Conservation (phyloP, 2,329 filamentous ascomycete species). For the Paracorniculantispora psalliotae region DNA sequence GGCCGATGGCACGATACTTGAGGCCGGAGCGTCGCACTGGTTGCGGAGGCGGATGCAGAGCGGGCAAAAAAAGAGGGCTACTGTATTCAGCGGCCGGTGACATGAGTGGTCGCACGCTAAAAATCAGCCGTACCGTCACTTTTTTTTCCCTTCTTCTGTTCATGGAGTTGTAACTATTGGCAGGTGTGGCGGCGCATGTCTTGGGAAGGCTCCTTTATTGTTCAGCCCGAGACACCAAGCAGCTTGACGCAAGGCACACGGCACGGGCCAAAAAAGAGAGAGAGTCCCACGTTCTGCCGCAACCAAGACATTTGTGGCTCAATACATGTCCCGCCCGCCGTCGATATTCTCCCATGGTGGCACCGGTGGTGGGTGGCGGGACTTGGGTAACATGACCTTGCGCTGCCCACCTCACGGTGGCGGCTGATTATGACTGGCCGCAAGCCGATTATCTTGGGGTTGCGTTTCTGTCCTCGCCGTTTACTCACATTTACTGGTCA, state of each 20-base stretch:
- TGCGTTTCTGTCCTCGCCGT: constrained; percentile 4
- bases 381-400: constrained; percentile 7
- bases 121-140: too few relatives aligned
- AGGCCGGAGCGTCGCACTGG: neutral
- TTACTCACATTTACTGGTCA: constrained; percentile 9
- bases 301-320: neutral
- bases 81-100: too few relatives aligned
- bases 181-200: neutral
- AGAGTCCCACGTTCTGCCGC: neutral
- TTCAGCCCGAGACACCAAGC: too few relatives aligned
- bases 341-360: neutral
- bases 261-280: neutral
- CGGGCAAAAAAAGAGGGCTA: too few relatives aligned
- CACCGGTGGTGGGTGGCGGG: neutral
- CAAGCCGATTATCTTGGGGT: neutral
- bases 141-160: too few relatives aligned
- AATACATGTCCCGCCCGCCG: neutral
- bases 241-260: neutral
- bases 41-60: neutral
- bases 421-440: neutral
- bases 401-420: neutral
- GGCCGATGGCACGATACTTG: neutral
- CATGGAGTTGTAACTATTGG: too few relatives aligned
- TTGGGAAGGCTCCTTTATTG: neutral
- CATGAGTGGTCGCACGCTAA: too few relatives aligned